Conservation (phyloP, 2,329 filamentous ascomycete species). For the Cercospora nicotianae region DNA sequence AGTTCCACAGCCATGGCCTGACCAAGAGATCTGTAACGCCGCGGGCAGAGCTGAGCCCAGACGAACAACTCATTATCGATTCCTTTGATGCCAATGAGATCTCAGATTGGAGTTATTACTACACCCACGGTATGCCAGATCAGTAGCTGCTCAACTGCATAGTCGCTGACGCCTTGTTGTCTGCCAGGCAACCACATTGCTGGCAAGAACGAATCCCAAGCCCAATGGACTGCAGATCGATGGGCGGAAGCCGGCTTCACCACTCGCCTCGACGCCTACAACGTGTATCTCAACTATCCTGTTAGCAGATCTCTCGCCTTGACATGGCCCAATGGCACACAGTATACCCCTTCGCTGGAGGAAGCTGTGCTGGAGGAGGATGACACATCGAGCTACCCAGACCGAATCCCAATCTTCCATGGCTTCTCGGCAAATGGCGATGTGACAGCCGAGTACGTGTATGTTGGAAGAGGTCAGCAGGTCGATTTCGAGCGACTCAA, state of each 20-base stretch:
- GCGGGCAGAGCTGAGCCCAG: conserved; percentile 32
- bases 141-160: background rate
- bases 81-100: conserved; percentile 46
- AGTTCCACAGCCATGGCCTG: background rate
- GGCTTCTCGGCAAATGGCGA: conserved; percentile 51
- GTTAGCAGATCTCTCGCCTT: conserved; percentile 45
- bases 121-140: conserved; percentile 40
- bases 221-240: conserved; percentile 48
- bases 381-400: conserved; percentile 24
- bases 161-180: background rate
- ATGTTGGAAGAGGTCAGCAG: conserved; percentile 39
- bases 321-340: conserved; percentile 61
- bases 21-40: conserved; percentile 14
- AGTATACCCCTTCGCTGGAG: conserved; percentile 59
- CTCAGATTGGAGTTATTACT: conserved; percentile 38
- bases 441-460: conserved; percentile 46
- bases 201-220: conserved; percentile 49
- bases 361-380: conserved; percentile 32
- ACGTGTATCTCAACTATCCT: conserved; percentile 51
- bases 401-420: conserved; percentile 45
- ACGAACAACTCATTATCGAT: conserved; percentile 43
- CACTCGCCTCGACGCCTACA: conserved; percentile 40
- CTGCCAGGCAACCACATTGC: conserved; percentile 40
- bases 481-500: conserved; percentile 48
- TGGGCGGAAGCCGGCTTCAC: conserved; percentile 49